phyloP scores from a whole-genome alignment of 495 filamentous ascomycete species.

The Aspergillus conjunctus region DNA sequence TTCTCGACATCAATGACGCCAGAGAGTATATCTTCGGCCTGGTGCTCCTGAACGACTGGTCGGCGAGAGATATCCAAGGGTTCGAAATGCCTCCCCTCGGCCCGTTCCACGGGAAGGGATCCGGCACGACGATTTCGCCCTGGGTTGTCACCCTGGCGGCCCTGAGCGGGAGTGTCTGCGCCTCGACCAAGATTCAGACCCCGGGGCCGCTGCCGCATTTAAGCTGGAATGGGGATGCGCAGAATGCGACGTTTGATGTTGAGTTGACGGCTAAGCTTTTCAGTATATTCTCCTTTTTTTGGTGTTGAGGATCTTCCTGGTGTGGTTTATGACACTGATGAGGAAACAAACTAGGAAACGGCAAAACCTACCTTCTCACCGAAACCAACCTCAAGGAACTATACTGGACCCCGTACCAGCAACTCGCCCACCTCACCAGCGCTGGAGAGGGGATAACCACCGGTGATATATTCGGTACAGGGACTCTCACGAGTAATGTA shows the following conservation, averaged over 20 bases:
- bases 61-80: slow-evolving; percentile 37
- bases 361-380: slow-evolving; percentile 23
- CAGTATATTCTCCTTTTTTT: slow-evolving; percentile 26
- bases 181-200: slow-evolving; percentile 3
- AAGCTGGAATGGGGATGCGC: slow-evolving; percentile 14
- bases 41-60: slow-evolving; percentile 87
- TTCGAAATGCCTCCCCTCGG: slow-evolving; percentile 42
- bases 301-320: neutral
- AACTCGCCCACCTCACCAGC: slow-evolving; percentile 26
- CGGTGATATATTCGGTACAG: slow-evolving; percentile 33
- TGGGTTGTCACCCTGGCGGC: slow-evolving; percentile 86
- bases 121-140: slow-evolving; percentile 74
- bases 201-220: slow-evolving; percentile 20
- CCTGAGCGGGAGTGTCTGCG: slow-evolving; percentile 56
- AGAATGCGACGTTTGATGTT: slow-evolving; percentile 26
- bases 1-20: slow-evolving; percentile 19
- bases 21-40: slow-evolving; percentile 72
- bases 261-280: slow-evolving; percentile 22
- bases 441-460: slow-evolving; percentile 27
- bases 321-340: neutral
- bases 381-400: slow-evolving; percentile 30
- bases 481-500: slow-evolving; percentile 29
- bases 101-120: slow-evolving; percentile 68
- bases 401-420: slow-evolving; percentile 33
- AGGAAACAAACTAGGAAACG: slow-evolving; percentile 19